Base-by-base conservation (phyloP, 2,329 filamentous ascomycete genomes). In the Ophiocordyceps camponoti-rufipedis region DNA sequence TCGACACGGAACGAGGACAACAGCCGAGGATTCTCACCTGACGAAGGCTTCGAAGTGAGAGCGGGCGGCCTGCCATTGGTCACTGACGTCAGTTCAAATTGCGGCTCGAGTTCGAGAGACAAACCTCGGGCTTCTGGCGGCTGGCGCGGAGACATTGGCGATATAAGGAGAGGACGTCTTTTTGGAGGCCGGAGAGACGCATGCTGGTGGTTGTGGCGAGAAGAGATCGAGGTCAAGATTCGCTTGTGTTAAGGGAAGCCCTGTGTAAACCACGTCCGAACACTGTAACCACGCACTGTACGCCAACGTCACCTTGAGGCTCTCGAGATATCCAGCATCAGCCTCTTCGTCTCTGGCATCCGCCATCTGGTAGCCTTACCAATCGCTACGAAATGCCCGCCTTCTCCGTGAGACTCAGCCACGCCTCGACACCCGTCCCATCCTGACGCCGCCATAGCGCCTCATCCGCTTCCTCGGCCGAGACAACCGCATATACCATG, bases 121-220 rank as follows among this genome's bases (percentile, higher is more conserved):
- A 2, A 2, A 49, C 55, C 50, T 50, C 61, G 89, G 88, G 86
- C 62, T 98, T 96, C 56, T 79, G 80, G 48, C 81, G 76, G 48
- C 82, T 79, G 56, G 84, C 85, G 48, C 88, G 77, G 28, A 98
- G 68, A 56, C 89, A 96, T 58, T 78, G 75, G 48, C 89, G 79
- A 61, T 96, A 98, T 13, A 98, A 74, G 32, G 78, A 71, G 44
- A 96, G 63, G 4, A 95, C 89, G 56, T 94, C 86, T 55, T 76
- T 81, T 60, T 96, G 89, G n/a, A 96, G 69, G 33, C 91, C 91
- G 8, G 88, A 94, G 28, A 88, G 68, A 54, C 78, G 53, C 47
- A 48, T 48, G 13, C 1, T 33, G 10, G 16, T 23, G 12, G 29
- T 32, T 5, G 6, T 2, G 3, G 16, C n/a, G 18, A 42, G 14